Percentiles rank a stretch among this genome's conserved stretches.
These are phyloP conservation scores for Cordia subcordata DNA, from an alignment of 257 asterid species.

Conservation along the genomic window DNA sequence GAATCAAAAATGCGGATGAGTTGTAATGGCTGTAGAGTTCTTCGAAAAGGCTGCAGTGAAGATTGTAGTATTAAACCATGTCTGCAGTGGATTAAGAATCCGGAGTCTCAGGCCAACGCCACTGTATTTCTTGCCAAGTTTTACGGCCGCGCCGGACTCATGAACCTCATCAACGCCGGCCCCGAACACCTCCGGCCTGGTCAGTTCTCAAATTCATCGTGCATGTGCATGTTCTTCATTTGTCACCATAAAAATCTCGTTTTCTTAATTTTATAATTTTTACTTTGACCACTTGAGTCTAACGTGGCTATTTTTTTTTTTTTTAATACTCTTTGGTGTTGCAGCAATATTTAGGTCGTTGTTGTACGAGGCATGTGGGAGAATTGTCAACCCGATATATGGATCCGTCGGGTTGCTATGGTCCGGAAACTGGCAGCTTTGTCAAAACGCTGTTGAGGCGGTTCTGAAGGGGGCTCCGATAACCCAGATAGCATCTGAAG, in stretches of 20 bases:
- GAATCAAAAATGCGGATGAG: conserved; percentile 64
- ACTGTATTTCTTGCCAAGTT: conserved; percentile 83
- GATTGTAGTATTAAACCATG: conserved; percentile 70
- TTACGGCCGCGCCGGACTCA: conserved; percentile 88
- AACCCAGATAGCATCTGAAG: conserved; percentile 41
- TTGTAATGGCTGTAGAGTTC: conserved; percentile 85
- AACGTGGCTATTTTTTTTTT: neutral
- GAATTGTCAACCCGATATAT: conserved; percentile 75
- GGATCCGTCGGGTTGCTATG: conserved; percentile 80
- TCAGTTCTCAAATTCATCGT: neutral
- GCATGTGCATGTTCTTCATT: neutral
- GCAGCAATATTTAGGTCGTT: conserved; percentile 73
- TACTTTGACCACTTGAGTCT: neutral
- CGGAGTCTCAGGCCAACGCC: conserved; percentile 77
- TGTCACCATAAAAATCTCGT: too few relatives aligned
- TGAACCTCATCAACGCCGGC: conserved; percentile 76
- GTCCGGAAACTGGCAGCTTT: conserved; percentile 84
- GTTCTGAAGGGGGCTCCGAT: conserved; percentile 61
- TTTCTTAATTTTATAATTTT: too few relatives aligned
- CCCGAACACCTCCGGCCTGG: conserved; percentile 79
- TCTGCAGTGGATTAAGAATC: conserved; percentile 63
- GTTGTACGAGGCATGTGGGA: conserved; percentile 79
- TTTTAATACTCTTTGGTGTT: neutral
- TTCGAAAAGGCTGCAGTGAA: conserved; percentile 77
- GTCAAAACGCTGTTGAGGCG: conserved; percentile 75